phyloP scores from a whole-genome alignment of 1,139 yeast species.

The Oligophagozyma castellii region DNA sequence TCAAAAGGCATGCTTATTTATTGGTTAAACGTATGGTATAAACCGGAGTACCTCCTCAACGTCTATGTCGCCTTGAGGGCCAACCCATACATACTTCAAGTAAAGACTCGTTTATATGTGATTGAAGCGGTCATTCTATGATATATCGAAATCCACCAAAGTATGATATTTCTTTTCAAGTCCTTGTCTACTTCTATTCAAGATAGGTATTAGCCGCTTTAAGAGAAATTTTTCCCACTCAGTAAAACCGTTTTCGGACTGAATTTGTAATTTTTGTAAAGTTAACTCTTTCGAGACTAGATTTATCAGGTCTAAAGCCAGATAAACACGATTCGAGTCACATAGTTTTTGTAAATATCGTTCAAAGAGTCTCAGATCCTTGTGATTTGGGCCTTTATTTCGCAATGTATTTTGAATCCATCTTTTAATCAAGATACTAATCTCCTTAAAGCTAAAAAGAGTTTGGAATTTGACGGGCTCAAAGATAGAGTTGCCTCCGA shows the following conservation, averaged over 20 bases:
- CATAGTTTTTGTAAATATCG: slow-evolving; percentile 18
- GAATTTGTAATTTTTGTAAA: slow-evolving; percentile 6
- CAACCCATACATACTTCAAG: not conserved
- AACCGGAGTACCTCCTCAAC: not conserved
- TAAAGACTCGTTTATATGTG: not conserved
- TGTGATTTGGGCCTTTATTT: slow-evolving; percentile 41
- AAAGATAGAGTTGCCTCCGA: slow-evolving; percentile 16
- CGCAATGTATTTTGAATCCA: slow-evolving; percentile 40
- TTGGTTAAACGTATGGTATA: not conserved
- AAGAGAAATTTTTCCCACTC: slow-evolving; percentile 22
- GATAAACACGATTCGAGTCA: slow-evolving; percentile 12
- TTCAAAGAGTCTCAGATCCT: slow-evolving; percentile 35
- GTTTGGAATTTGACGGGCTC: slow-evolving; percentile 30
- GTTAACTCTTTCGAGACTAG: slow-evolving; percentile 13
- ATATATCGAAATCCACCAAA: slow-evolving; percentile 15
- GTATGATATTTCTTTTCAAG: slow-evolving; percentile 13
- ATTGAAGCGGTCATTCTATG: too few relatives aligned
- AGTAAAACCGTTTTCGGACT: slow-evolving; percentile 10
- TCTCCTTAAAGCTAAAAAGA: slow-evolving; percentile 23
- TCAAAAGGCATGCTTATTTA: too few relatives aligned
- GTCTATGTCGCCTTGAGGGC: too few relatives aligned
- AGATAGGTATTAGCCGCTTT: slow-evolving; percentile 13
- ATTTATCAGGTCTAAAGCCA: slow-evolving; percentile 13
- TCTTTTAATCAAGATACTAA: slow-evolving; percentile 27
- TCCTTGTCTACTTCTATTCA: slow-evolving; percentile 15